Conservation (phyloP, 352 stramenopile genomes). For the Nothophytophthora sp. region DNA sequence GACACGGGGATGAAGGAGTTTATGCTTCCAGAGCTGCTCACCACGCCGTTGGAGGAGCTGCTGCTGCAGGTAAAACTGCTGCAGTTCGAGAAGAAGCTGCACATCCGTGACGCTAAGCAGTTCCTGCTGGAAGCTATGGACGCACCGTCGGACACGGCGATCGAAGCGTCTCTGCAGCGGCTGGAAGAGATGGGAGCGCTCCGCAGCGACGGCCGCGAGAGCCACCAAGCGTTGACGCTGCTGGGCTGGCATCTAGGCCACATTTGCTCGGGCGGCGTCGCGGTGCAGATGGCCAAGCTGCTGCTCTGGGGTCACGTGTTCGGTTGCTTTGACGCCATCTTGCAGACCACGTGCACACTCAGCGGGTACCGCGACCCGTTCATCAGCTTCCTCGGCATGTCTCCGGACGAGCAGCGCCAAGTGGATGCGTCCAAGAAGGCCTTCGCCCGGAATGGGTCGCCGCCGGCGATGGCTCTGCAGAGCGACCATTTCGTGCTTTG, state of each 20-base stretch:
- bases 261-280: constrained; percentile 65
- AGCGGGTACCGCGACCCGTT: constrained; percentile 82
- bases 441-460: constrained; percentile 46
- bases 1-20: constrained; percentile 76
- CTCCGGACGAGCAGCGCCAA: constrained; percentile 49
- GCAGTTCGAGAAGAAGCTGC: constrained; percentile 74
- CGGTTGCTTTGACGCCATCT: constrained; percentile 58
- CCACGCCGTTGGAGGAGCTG: constrained; percentile 71
- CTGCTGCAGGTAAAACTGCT: constrained; percentile 79
- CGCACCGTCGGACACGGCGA: constrained; percentile 87
- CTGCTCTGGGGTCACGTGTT: constrained; percentile 73
- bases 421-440: constrained; percentile 57
- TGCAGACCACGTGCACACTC: constrained; percentile 69
- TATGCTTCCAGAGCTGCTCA: constrained; percentile 75
- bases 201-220: constrained; percentile 21
- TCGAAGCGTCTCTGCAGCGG: constrained; percentile 91
- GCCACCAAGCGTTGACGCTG: constrained; percentile 41
- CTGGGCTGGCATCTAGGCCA: constrained; percentile 78
- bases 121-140: constrained; percentile 95
- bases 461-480: constrained; percentile 39
- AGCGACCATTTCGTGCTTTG: constrained; percentile 76
- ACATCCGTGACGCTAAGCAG: constrained; percentile 61
- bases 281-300: constrained; percentile 72
- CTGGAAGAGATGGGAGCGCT: constrained; percentile 83
- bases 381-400: constrained; percentile 70